Base-by-base conservation (phyloP, 305 asterid species). In the Fraxinus platypoda region DNA sequence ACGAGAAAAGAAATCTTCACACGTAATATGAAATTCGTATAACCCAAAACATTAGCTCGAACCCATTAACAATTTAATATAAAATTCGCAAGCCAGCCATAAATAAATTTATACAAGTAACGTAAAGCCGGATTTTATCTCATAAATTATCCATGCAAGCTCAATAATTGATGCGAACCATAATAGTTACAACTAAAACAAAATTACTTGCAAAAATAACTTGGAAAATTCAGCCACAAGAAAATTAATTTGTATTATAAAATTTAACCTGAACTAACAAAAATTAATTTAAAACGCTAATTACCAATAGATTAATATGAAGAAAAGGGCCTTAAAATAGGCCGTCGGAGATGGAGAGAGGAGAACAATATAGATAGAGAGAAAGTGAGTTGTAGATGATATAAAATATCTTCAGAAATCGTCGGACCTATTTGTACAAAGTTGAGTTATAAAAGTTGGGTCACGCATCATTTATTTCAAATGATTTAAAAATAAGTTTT, bases 311-410 rank as follows among this genome's bases (percentile, higher is more conserved):
- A 26, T 8, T 23, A 35, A 81, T 82, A 87, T 71, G 82, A 85
- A 83, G 78, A 77, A 80, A 34, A 85, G 21, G 76, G 72, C 78
- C 83, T 86, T 8, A 62, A 80, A 84, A 76, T 80, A 77, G 84
- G 70, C 84, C 88, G 82, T 81, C 87, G 85, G 84, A 74, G 83
- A 59, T 3, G 19, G 70, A 59, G 11, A 59, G 28, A n/a, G 6
- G 8, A 57, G 26, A 62, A 19, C 1, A 1, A 62, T 21, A 64
- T 21, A 25, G 4, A 64, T 3, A 38, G 46, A 9, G 46, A 38
- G 6, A 38, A n/a, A n/a, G 46, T 1, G 13, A 41, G 3, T 41
- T 75, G 86, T 73, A 80, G 74, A 81, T 30, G 74, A 66, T 66
- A 11, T n/a, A 19, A 59, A 59, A 64, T 23, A 64, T 64, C 73